Evolutionary conservation across 2,329 filamentous ascomycete genomes (phyloP), one percentile per base, ranked within the genome.

Genomic region (Epichloe sylvatica): DNA sequence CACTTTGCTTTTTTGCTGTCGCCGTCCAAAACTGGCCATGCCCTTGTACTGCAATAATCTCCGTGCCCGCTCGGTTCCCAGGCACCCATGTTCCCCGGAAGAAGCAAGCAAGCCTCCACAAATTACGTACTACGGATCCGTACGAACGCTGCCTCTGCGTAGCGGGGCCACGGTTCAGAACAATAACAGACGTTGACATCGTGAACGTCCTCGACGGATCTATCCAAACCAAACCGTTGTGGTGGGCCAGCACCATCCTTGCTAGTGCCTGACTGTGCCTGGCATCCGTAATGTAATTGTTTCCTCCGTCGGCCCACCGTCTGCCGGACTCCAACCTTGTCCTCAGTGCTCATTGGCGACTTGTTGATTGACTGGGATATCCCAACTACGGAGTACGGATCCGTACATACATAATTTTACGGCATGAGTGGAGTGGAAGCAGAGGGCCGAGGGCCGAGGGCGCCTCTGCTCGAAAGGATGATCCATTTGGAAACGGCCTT

Each of bases 11-110:
- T 41, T 41, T 41, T 23, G 15, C 17, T 41, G 15, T 41, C 39
- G 5, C 39, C 17, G 17, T 30, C 25, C 25, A 9, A 30, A 30
- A 30, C 25, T 9, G 8, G 25, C 25, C 3, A 30, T 30, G 8
- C 8, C 25, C 30, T 30, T 30, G 6, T 30, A 2, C 25, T 30
- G 9, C 7, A 25, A 25, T 25, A 25, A 25, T 25, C 7, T 34
- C 17, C 34, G 19, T 19, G 19, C 23, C 35, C n/a, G 41, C 34
- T 21, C 42, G 36, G 42, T 30, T 49, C 21, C 46, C 35, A 33
- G 17, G 41, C 48, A 38, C 41, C 48, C 48, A 35, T 49, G 42
- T 41, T 39, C 42, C 42, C 40, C 48, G 48, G 48, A 7, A 15
- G 43, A 17, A 30, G 30, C 25, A 17, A 30, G 3, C 8, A 30